Evolutionary conservation across 306 rosid species (phyloP).

Genomic region (Gynostemma pentaphyllum): DNA sequence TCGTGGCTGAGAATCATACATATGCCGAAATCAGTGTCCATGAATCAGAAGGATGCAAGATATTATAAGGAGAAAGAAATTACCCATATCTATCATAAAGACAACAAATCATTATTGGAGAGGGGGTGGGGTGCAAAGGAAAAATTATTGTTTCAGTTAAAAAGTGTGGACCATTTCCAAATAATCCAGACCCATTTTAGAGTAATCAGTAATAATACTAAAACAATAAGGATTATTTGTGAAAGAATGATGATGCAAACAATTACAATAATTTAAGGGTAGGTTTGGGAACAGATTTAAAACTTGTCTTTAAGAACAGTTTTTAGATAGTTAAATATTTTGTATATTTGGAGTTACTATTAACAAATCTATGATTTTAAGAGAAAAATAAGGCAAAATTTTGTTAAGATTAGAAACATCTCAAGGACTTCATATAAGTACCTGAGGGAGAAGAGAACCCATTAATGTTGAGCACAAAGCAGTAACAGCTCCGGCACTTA

Average conservation of each 20-base stretch:
- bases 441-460: conserved; percentile 97
- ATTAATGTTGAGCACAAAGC: conserved; percentile 77
- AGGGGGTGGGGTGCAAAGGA: too few species aligned
- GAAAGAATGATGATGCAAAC: not conserved
- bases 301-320: too few species aligned
- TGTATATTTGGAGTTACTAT: too few species aligned
- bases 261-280: not conserved
- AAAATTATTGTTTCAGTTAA: not conserved
- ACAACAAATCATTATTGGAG: too few species aligned
- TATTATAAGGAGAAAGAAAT: not conserved
- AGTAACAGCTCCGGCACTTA: conserved; percentile 75
- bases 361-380: too few species aligned
- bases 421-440: conserved; percentile 16
- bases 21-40: not conserved
- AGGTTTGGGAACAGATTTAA: too few species aligned
- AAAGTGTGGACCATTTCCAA: not conserved
- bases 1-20: conserved; percentile 31
- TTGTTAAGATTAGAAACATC: not conserved
- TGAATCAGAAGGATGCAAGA: not conserved
- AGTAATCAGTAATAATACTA: not conserved
- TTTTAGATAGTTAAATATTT: too few species aligned
- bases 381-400: too few species aligned
- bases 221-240: not conserved
- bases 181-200: too few species aligned
- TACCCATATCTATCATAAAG: not conserved